phyloP scores from a whole-genome alignment of 768 basidiomycete species.

The Lactarius sanguifluus region DNA sequence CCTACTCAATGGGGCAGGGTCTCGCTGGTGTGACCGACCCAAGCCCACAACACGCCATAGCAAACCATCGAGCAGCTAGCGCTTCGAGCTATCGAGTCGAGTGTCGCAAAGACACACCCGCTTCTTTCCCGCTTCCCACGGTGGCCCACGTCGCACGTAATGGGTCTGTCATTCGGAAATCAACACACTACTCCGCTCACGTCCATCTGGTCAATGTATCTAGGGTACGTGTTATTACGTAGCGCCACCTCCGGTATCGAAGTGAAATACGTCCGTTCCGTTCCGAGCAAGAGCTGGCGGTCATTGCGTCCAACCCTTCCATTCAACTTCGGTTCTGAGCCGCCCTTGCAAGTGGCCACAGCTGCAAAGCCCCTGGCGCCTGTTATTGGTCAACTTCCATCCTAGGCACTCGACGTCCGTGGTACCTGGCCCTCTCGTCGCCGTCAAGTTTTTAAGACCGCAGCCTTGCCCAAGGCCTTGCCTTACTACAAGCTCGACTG shows the following conservation, averaged over 20 bases:
- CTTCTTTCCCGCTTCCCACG: too few species aligned
- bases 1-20: too few species aligned
- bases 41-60: slow-evolving; percentile 44
- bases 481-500: slow-evolving; percentile 69
- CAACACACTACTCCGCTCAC: slow-evolving; percentile 38
- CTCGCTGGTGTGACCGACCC: too few species aligned
- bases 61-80: slow-evolving; percentile 49
- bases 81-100: slow-evolving; percentile 4
- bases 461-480: slow-evolving; percentile 61
- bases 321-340: slow-evolving; percentile 54
- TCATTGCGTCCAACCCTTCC: neutral
- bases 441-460: slow-evolving; percentile 38
- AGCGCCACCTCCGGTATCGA: slow-evolving; percentile 21
- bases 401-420: neutral
- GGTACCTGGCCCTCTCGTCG: neutral
- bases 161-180: slow-evolving; percentile 34
- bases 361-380: slow-evolving; percentile 13
- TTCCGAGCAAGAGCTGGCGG: neutral
- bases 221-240: slow-evolving; percentile 31
- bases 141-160: slow-evolving; percentile 9
- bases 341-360: slow-evolving; percentile 44
- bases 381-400: too few species aligned
- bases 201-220: slow-evolving; percentile 37
- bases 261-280: neutral
- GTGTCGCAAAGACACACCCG: neutral